A percentile compares a stretch with the other conserved stretches of the same genome.
phyloP scores from a whole-genome alignment of 768 basidiomycete species.

The Suillus fuscotomentosus region DNA sequence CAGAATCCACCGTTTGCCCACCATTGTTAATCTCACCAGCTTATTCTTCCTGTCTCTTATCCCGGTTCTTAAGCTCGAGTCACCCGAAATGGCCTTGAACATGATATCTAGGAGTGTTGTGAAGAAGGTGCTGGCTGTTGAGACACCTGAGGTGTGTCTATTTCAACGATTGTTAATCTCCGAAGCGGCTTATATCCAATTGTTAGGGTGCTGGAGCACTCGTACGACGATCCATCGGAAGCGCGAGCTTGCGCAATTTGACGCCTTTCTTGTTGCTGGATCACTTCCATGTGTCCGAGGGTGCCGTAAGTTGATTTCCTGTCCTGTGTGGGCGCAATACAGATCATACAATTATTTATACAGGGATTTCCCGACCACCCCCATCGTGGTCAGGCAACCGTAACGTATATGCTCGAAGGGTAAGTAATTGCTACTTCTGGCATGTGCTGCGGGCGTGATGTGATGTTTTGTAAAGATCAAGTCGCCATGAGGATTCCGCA shows the following conservation, averaged over 20 bases:
- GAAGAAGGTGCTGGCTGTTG: conserved; percentile 76
- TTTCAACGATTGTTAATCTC: not conserved
- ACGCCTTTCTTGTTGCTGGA: conserved; percentile 92
- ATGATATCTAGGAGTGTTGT: conserved; percentile 64
- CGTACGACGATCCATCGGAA: conserved; percentile 87
- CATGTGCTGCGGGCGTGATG: not conserved
- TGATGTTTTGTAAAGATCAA: conserved; percentile 41
- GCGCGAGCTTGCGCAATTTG: conserved; percentile 68
- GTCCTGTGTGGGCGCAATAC: not conserved
- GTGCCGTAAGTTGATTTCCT: conserved; percentile 50
- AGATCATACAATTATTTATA: not conserved
- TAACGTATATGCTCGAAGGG: conserved; percentile 90
- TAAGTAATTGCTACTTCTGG: conserved; percentile 21
- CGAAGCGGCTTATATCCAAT: conserved; percentile 1
- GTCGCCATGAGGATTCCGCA: conserved; percentile 88
- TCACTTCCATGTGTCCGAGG: conserved; percentile 70
- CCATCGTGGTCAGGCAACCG: conserved; percentile 85
- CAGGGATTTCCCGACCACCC: conserved; percentile 93
- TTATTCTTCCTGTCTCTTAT: conserved; percentile 1
- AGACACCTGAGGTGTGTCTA: conserved; percentile 62
- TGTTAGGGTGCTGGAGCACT: conserved; percentile 73
- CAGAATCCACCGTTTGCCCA: not conserved
- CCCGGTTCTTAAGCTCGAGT: conserved; percentile 2
- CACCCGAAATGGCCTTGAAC: conserved; percentile 27
- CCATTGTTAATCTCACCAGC: not conserved